phyloP scores from a whole-genome alignment of 257 asterid species.

The Sherardia arvensis region DNA sequence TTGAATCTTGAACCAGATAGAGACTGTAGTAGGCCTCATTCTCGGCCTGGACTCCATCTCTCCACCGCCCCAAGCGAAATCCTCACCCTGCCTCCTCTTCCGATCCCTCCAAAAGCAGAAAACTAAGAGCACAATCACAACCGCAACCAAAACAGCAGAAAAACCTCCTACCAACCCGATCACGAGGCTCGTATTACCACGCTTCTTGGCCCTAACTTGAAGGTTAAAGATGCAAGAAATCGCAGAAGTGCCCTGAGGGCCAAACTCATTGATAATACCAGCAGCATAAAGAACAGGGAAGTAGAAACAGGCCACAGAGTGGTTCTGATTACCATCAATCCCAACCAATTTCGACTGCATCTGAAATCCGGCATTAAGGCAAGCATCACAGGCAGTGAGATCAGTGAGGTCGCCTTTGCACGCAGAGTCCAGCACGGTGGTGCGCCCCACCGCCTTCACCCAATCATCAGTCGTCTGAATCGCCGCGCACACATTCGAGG shows the following conservation, averaged over 20 bases:
- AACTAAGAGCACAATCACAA: slow-evolving; percentile 26
- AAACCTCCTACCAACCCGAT: slow-evolving; percentile 59
- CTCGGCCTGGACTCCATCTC: background rate
- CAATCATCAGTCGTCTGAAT: slow-evolving; percentile 60
- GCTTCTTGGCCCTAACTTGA: slow-evolving; percentile 20
- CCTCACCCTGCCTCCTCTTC: slow-evolving; percentile 25
- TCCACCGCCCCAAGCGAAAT: background rate
- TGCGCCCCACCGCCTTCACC: slow-evolving; percentile 40
- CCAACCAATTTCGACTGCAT: slow-evolving; percentile 46
- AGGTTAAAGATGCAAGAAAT: slow-evolving; percentile 59
- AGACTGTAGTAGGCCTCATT: slow-evolving; percentile 53
- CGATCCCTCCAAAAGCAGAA: slow-evolving; percentile 54
- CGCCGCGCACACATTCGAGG: slow-evolving; percentile 49
- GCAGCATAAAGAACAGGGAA: slow-evolving; percentile 75
- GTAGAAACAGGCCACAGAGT: slow-evolving; percentile 57
- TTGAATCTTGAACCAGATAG: slow-evolving; percentile 60
- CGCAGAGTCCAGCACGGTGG: slow-evolving; percentile 44
- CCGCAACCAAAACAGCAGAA: slow-evolving; percentile 33
- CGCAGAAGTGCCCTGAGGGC: slow-evolving; percentile 63
- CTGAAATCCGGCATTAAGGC: slow-evolving; percentile 58
- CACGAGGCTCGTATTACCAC: slow-evolving; percentile 23
- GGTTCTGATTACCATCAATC: slow-evolving; percentile 70
- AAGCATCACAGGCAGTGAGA: slow-evolving; percentile 59
- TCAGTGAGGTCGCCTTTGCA: slow-evolving; percentile 60
- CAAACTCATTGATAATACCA: slow-evolving; percentile 58